These are phyloP conservation scores for Hemileia vastatrix DNA, from an alignment of 1,284 basidiomycete genomes.

Conservation along the genomic window DNA sequence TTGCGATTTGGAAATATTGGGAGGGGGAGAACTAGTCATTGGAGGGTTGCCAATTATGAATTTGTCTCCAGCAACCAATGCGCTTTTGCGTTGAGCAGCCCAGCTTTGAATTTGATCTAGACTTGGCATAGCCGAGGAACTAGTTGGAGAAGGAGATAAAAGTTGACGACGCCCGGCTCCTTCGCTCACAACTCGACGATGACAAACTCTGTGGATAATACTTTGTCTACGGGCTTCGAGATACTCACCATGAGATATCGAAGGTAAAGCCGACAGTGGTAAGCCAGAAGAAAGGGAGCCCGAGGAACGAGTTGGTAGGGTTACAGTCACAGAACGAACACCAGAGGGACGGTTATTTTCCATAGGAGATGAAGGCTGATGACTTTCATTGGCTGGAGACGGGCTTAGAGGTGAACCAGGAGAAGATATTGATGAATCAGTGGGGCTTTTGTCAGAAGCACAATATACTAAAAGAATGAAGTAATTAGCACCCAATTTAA, in stretches of 20 bases:
- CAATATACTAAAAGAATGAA: not conserved
- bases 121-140: not conserved
- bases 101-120: conserved; percentile 3
- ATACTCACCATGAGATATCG: not conserved
- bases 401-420: not conserved
- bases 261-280: not conserved
- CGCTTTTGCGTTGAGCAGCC: not conserved
- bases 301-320: not conserved
- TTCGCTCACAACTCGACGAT: not conserved
- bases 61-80: not conserved
- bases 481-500: not conserved
- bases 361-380: not conserved
- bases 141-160: not conserved
- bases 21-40: not conserved
- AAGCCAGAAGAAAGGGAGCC: not conserved
- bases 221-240: conserved; percentile 1
- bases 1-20: not conserved
- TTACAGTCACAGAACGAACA: not conserved
- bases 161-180: not conserved
- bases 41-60: not conserved
- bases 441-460: not conserved
- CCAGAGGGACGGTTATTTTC: not conserved
- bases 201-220: not conserved
- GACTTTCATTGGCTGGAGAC: too few relatives aligned
- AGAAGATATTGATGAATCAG: not conserved